Evolutionary conservation across 768 basidiomycete species (phyloP).

Genomic region (Trametopsis cervina): DNA sequence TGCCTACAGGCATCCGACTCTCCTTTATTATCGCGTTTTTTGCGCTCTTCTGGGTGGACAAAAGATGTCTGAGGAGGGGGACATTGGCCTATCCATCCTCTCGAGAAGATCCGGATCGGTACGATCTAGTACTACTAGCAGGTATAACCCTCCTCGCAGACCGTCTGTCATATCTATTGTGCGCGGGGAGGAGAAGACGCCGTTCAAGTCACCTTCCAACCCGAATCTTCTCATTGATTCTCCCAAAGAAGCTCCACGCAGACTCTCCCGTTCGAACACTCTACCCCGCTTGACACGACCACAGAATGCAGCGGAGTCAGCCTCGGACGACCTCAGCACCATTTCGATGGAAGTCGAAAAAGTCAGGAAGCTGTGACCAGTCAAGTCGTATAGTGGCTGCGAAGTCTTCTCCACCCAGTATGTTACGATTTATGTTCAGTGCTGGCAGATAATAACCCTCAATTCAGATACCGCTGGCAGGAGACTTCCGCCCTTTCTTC

Average conservation of each 20-base stretch:
- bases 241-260: slow-evolving; percentile 14
- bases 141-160: slow-evolving; percentile 7
- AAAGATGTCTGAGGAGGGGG: slow-evolving; percentile 17
- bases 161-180: slow-evolving; percentile 7
- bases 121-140: slow-evolving; percentile 5
- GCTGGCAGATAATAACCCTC: background rate
- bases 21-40: too few species aligned
- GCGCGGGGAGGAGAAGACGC: slow-evolving; percentile 6
- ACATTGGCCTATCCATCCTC: slow-evolving; percentile 22
- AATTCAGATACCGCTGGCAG: slow-evolving; percentile 68
- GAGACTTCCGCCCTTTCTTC: slow-evolving; percentile 89
- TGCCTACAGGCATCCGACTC: too few species aligned
- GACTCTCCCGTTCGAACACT: slow-evolving; percentile 39
- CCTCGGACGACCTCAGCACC: slow-evolving; percentile 26
- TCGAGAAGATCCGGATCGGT: slow-evolving; percentile 9
- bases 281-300: slow-evolving; percentile 33
- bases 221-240: slow-evolving; percentile 19
- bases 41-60: too few species aligned
- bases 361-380: slow-evolving; percentile 68
- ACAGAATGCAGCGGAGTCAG: slow-evolving; percentile 7
- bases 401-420: slow-evolving; percentile 81
- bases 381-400: slow-evolving; percentile 88
- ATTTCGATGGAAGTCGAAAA: slow-evolving; percentile 43
- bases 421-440: too few species aligned
- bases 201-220: slow-evolving; percentile 30